Evolutionary conservation across 169 alveolate genomes (phyloP).

Genomic region (Eimeria maxima): DNA sequence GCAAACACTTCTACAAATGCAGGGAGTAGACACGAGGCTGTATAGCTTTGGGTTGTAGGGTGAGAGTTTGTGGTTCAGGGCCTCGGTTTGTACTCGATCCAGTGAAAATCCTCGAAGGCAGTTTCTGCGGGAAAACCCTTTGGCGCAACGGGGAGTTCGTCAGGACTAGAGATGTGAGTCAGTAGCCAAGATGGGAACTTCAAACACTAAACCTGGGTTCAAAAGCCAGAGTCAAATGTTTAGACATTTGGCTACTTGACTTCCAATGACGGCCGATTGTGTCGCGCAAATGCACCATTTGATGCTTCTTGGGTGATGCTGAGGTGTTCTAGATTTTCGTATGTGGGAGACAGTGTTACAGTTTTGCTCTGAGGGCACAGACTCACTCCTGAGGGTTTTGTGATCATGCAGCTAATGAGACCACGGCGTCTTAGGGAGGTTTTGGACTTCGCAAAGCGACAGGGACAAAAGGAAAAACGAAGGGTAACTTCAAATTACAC

Average conservation of each 20-base stretch:
- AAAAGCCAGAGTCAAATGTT: no score
- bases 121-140: conserved; percentile 90
- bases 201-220: neutral
- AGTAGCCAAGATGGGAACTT: neutral
- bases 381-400: neutral
- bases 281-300: neutral
- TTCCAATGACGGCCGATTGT: neutral
- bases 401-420: conserved; percentile 44
- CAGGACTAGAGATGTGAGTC: conserved; percentile 72
- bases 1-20: neutral
- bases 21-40: neutral
- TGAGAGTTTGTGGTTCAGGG: conserved; percentile 82
- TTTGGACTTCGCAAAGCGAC: conserved; percentile 50
- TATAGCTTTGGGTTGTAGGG: neutral
- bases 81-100: conserved; percentile 96
- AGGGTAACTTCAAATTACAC: neutral
- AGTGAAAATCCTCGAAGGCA: conserved; percentile 92
- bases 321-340: neutral
- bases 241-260: neutral
- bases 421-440: conserved; percentile 63
- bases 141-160: conserved; percentile 79
- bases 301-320: neutral
- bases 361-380: no score
- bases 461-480: conserved; percentile 69
- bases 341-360: neutral